phyloP scores from a whole-genome alignment of 495 filamentous ascomycete genomes.

The Xylaria scruposa region DNA sequence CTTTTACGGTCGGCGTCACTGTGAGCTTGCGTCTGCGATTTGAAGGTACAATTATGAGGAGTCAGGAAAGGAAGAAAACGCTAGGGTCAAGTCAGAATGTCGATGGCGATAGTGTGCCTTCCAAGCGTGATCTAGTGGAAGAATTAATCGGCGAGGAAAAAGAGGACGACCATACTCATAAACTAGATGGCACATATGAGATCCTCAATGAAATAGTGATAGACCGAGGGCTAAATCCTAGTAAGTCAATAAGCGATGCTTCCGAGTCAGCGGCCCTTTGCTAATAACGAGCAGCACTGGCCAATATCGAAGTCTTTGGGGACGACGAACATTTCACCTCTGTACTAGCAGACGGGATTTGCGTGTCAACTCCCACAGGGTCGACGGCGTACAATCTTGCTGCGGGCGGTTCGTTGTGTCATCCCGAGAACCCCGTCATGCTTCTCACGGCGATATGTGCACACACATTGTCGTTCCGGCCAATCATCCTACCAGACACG shows the following conservation, averaged over 20 bases:
- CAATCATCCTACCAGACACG: slow-evolving; percentile 93
- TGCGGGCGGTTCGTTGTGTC: slow-evolving; percentile 91
- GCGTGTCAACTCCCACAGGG: slow-evolving; percentile 89
- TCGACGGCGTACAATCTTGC: slow-evolving; percentile 98
- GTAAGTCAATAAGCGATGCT: slow-evolving; percentile 53
- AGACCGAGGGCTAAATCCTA: slow-evolving; percentile 89
- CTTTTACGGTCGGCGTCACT: slow-evolving; percentile 82
- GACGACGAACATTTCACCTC: slow-evolving; percentile 95
- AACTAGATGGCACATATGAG: slow-evolving; percentile 78
- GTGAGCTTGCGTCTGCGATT: slow-evolving; percentile 90
- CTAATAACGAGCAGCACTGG: slow-evolving; percentile 68
- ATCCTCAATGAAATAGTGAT: slow-evolving; percentile 94
- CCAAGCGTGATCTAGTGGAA: slow-evolving; percentile 76
- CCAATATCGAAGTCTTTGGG: slow-evolving; percentile 86
- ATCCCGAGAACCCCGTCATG: slow-evolving; percentile 97
- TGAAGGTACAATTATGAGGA: slow-evolving; percentile 94
- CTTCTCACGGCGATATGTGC: slow-evolving; percentile 95
- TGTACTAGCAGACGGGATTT: slow-evolving; percentile 85
- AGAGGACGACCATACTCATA: slow-evolving; percentile 81
- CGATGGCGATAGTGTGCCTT: slow-evolving; percentile 36
- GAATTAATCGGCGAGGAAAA: slow-evolving; percentile 85
- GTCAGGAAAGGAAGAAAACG: slow-evolving; percentile 54
- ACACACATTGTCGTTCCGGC: slow-evolving; percentile 93
- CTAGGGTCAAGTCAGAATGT: slow-evolving; percentile 35
- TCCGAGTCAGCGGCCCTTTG: background rate